Conservation (phyloP, 2,329 filamentous ascomycete species). For the Colletotrichum chlorophyti region DNA sequence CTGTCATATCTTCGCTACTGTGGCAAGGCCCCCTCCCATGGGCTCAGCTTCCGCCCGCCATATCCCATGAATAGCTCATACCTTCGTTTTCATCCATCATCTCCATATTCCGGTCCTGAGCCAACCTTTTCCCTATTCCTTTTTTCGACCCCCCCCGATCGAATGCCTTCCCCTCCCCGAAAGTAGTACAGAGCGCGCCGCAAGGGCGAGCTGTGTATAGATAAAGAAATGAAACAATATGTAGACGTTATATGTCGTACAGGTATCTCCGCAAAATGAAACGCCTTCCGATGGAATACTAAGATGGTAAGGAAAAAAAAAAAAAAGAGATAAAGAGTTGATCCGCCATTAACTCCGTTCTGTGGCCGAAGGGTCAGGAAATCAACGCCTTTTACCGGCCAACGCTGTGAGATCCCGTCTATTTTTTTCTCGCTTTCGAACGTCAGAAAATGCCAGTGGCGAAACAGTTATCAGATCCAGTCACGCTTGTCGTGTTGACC, state of each 20-base stretch:
- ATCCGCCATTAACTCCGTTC: slow-evolving; percentile 26
- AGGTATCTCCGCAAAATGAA: slow-evolving; percentile 29
- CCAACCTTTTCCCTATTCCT: neutral
- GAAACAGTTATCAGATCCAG: slow-evolving; percentile 37
- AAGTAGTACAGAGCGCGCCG: slow-evolving; percentile 11
- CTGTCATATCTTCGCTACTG: neutral
- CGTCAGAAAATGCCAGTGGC: slow-evolving; percentile 30
- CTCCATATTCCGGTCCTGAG: neutral
- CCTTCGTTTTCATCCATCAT: slow-evolving; percentile 5
- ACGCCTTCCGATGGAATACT: slow-evolving; percentile 27
- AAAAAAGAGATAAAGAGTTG: slow-evolving; percentile 25
- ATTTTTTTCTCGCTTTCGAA: slow-evolving; percentile 23
- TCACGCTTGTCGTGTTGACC: slow-evolving; percentile 32
- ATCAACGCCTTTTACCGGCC: slow-evolving; percentile 25
- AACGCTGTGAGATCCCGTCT: slow-evolving; percentile 15
- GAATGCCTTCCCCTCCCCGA: neutral
- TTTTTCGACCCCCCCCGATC: neutral
- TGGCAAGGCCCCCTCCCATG: neutral
- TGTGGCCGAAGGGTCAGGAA: slow-evolving; percentile 2
- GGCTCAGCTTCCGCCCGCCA: slow-evolving; percentile 8
- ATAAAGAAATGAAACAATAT: slow-evolving; percentile 26
- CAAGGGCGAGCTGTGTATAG: too few species aligned
- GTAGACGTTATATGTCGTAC: slow-evolving; percentile 27
- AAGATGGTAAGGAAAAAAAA: too few species aligned
- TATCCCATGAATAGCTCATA: slow-evolving; percentile 7